phyloP scores from a whole-genome alignment of 768 basidiomycete species.

The Lactifluus rugatus region DNA sequence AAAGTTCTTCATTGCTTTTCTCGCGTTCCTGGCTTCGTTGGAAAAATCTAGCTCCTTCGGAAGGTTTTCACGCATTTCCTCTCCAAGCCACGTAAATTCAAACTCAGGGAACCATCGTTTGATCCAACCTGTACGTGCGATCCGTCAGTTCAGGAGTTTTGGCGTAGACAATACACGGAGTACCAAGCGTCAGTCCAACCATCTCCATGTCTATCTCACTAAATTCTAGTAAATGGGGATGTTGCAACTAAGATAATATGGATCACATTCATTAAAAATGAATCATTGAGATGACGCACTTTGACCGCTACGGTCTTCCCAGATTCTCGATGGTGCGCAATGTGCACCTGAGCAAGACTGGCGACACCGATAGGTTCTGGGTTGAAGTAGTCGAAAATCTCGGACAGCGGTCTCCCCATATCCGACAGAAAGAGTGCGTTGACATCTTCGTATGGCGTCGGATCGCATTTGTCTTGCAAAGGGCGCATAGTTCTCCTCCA shows the following conservation, averaged over 20 bases:
- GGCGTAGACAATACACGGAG: conserved; percentile 13
- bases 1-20: conserved; percentile 63
- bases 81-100: conserved; percentile 83
- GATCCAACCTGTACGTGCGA: conserved; percentile 50
- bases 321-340: conserved; percentile 59
- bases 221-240: conserved; percentile 89
- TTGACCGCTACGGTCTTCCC: conserved; percentile 82
- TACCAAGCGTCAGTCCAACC: conserved; percentile 66
- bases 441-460: conserved; percentile 72
- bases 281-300: conserved; percentile 29
- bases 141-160: conserved; percentile 3
- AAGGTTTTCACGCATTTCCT: conserved; percentile 89
- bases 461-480: conserved; percentile 88
- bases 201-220: conserved; percentile 84
- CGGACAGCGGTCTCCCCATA: conserved; percentile 59
- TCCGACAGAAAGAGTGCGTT: conserved; percentile 70
- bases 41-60: conserved; percentile 94
- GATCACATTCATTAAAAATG: conserved; percentile 4
- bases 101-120: conserved; percentile 94
- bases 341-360: conserved; percentile 92
- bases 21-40: conserved; percentile 82
- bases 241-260: conserved; percentile 51
- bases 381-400: conserved; percentile 81
- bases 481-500: conserved; percentile 52
- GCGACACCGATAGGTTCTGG: conserved; percentile 88